Evolutionary conservation across 805 yeast species (phyloP), one percentile per base, ranked within the genome.

Genomic region (Scheffersomyces stipitis): DNA sequence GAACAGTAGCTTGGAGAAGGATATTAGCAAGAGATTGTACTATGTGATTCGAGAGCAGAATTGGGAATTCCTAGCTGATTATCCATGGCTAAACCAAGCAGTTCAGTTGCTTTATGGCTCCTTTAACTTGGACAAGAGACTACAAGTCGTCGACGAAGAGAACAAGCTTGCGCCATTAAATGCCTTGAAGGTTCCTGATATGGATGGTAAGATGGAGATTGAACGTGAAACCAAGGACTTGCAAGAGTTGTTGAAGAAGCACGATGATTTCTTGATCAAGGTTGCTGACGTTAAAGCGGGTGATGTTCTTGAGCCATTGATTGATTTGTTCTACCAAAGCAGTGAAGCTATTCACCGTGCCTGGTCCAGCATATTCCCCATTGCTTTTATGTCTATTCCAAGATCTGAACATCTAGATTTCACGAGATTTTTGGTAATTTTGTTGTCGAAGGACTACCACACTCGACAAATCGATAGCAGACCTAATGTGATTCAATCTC

Each of bases 61-160:
- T 52, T 93, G 99, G 99, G 99, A 93, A 56, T 84, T 78, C 46
- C 66, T 93, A 26, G 90, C 95, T 0, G 99, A 93, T 47, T 86
- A 85, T 51, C 86, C 89, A 28, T 93, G 99, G 99, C 64, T 91
- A 43, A 88, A 88, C 56, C 98, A 91, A 58, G 98, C 96, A 0
- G 69, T 87, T 14, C 96, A 90, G 54, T 62, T 95, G 18, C 62
- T 93, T 5, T 87, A 83, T 52, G 96, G 93, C 0, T 73, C 96
- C 0, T 80, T 86, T 46, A 83, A 82, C 39, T 60, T 59, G 27
- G 72, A 73, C 1, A 66, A 73, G 37, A 58, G 52, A 2, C 48
- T 88, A 14, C 60, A 58, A 16, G 57, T 86, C 31, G 58, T 63
- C 2, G 61, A 62, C 0, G 70, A 64, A 12, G 80, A 81, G 30